These are phyloP conservation scores for Ceratocystis variospora DNA, from an alignment of 2,329 filamentous ascomycete genomes.

Conservation along the genomic window DNA sequence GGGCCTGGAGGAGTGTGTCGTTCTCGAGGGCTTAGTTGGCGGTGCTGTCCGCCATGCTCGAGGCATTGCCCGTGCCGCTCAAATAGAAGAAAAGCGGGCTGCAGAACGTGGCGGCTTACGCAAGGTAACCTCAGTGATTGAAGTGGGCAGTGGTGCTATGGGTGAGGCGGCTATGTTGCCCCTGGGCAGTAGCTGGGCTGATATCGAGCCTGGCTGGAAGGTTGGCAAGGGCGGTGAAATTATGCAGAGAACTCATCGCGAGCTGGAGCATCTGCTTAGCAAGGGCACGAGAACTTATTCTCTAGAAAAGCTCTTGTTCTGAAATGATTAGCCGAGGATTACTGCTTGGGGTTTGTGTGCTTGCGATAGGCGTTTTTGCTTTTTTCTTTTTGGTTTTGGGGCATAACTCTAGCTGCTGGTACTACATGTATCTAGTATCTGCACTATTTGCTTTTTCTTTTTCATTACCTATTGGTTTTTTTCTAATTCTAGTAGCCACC, in stretches of 20 bases:
- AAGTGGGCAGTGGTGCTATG: neutral
- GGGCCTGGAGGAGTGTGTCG: conserved; percentile 54
- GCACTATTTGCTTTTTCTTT: neutral
- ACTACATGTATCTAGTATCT: conserved; percentile 2
- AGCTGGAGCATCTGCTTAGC: conserved; percentile 64
- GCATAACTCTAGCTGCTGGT: neutral
- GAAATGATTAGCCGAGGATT: neutral
- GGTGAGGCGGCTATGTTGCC: conserved; percentile 41
- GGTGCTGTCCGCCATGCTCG: conserved; percentile 52
- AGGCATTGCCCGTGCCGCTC: conserved; percentile 23
- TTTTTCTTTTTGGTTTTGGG: neutral
- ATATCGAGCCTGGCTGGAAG: conserved; percentile 32
- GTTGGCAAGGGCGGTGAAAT: conserved; percentile 56
- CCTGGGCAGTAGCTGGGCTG: conserved; percentile 43
- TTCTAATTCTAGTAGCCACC: neutral
- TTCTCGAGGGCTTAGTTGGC: conserved; percentile 48
- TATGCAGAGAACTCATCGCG: conserved; percentile 52
- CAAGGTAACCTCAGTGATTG: neutral
- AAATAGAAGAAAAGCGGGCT: neutral
- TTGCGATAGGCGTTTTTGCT: conserved; percentile 8
- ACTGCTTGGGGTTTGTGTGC: conserved; percentile 4
- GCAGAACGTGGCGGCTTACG: conserved; percentile 2
- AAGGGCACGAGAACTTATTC: conserved; percentile 73
- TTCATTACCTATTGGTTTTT: neutral
- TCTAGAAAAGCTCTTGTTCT: conserved; percentile 61